Evolutionary conservation across 1,284 basidiomycete genomes (phyloP), one percentile per base, ranked within the genome.

Genomic region (Rhodotorula sp.): DNA sequence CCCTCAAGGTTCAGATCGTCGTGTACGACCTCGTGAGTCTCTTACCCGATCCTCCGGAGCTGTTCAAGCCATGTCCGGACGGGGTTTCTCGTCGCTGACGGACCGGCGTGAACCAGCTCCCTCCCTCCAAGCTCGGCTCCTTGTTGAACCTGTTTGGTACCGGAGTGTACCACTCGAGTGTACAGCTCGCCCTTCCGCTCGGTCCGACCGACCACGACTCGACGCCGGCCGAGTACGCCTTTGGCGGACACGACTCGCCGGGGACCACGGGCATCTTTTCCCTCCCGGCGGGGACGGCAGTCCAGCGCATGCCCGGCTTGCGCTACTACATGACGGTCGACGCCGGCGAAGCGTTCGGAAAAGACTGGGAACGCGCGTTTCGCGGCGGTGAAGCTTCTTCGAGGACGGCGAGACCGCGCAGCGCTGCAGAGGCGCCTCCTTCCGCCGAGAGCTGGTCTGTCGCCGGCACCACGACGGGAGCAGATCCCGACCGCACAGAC

Each of bases 111-210:
- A 12, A n/a, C 7, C 59, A 70, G 68, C 71, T 70, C 6, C 72
- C 72, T 1, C 69, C 72, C 1, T 67, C 69, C 3, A 57, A 55
- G 6, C 54, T 72, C 56, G 34, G 60, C n/a, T 52, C 52, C 2
- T 23, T 68, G 26, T 61, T 74, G 34, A 71, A 71, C 67, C 49
- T 69, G n/a, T 6, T 60, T 31, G 63, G 63, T 3, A 58, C 55
- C 15, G 73, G 74, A 21, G 69, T 75, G 34, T 71, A 75, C 52
- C 74, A 75, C 57, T 64, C 71, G 7, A 67, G 67, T 18, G 69
- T 75, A 19, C 43, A 64, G 48, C 62, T 75, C 45, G 12, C 54
- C 12, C 26, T 71, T 12, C 74, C 71, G 18, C 64, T 71, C 56
- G 65, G 66, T 26, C 70, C 66, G 5, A 49, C 64, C 56, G 69